Base-by-base conservation (phyloP, 192 early-diverging fungal species). In the Umbelopsis isabellina region DNA sequence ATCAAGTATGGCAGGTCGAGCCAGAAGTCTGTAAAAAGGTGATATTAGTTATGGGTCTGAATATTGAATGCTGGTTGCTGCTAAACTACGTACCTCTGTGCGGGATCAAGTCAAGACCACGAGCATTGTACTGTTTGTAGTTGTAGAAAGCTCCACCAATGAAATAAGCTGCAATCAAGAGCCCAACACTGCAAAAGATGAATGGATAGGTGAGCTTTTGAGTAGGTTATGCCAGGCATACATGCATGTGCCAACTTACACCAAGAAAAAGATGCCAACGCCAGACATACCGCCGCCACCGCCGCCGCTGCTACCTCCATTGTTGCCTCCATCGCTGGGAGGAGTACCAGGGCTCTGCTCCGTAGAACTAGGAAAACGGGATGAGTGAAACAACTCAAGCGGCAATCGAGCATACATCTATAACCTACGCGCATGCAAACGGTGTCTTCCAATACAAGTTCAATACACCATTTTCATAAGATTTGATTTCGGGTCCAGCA, bases 101-200 rank as follows among this genome's bases (percentile, higher is more conserved):
- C 30, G 73, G 72, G 35, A 79, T 74, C 8, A 79, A 30, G 65
- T 79, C 77, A 45, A 68, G 65, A 18, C 77, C 77, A 35, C 69
- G 68, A 16, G 77, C 77, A 65, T 79, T 79, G 55, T 79, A 74
- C 18, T 68, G 51, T n/a, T 68, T 79, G 47, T 65, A 74, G 67
- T 74, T 79, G 52, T 79, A 79, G 37, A 74, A 50, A 20, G 73
- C 77, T 45, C 77, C 77, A 61, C 47, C 72, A 25, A 79, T 51
- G 41, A 79, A 79, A 41, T 79, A 79, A 12, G 72, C 35, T 15
- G 58, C 66, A 4, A 48, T 33, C 44, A 78, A 22, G 12, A 66
- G 20, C 55, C 68, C 68, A 5, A 70, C n/a, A 7, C 68, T 71
- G 23, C 49, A 20, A 51, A 0, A 11, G n/a, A 30, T 21, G 8